Evolutionary conservation across 305 asterid genomes (phyloP).

Genomic region (Rubia balearica): DNA sequence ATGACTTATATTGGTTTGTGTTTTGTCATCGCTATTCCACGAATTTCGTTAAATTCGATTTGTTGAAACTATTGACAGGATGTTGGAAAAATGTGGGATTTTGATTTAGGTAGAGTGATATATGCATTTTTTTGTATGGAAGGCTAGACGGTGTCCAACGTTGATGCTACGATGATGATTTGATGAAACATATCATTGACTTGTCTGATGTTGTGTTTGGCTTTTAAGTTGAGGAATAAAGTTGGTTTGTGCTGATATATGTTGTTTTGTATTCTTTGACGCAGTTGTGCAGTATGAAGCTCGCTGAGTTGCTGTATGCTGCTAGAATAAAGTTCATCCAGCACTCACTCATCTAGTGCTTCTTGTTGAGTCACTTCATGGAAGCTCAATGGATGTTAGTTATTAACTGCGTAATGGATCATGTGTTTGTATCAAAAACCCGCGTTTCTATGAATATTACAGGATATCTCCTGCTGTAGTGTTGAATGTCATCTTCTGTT

Average conservation of each 20-base stretch:
- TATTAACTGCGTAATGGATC: not conserved
- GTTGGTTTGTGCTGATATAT: not conserved
- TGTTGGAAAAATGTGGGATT: not conserved
- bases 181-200: not conserved
- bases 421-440: not conserved
- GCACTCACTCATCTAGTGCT: constrained; percentile 1
- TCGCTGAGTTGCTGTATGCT: constrained; percentile 27
- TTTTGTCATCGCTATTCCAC: not conserved
- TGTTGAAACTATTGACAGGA: not conserved
- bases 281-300: constrained; percentile 68
- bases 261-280: constrained; percentile 14
- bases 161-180: not conserved
- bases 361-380: not conserved
- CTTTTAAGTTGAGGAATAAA: not conserved
- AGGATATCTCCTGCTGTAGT: not conserved
- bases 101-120: not conserved
- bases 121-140: not conserved
- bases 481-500: not conserved
- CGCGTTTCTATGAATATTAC: not conserved
- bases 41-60: not conserved
- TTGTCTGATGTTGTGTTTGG: not conserved
- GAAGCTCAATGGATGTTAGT: not conserved
- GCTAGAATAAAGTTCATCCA: not conserved
- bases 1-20: not conserved
- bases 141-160: not conserved